Evolutionary conservation across 2,329 filamentous ascomycete genomes (phyloP), one percentile per base, ranked within the genome.

Genomic region (Aspergillus neoniger): DNA sequence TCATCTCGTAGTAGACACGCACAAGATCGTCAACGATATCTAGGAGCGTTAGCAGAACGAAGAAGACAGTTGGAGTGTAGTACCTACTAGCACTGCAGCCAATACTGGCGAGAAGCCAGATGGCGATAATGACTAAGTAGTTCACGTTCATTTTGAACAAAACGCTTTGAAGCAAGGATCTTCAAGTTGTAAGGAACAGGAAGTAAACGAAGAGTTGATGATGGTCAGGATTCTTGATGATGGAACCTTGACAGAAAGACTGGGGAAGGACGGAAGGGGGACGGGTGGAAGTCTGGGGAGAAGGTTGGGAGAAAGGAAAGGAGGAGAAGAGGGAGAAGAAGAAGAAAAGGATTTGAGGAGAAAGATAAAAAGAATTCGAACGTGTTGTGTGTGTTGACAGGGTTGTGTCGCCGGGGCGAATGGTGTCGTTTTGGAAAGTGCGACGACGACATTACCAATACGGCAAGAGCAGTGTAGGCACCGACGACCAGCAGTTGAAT

Each of bases 21-120:
- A 12, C 32, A 23, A 21, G 10, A 38, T 39, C 36, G n/a, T 53
- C 55, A 2, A 49, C 14, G 23, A 39, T 15, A 50, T 52, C 60
- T 60, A 17, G 1, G 14, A 32, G 6, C 25, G 23, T 55, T 36
- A 55, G 53, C 23, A 28, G 3, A 5, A 15, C 10, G 32, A 17
- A 10, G 14, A n/a, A 44, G 21, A 23, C 17, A 39, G 25, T 19
- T 9, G 12, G 15, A 36, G 32, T 36, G 21, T n/a, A 15, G 32
- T 58, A 63, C 68, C 69, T 66, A 73, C 71, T 63, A 17, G 48
- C 41, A 49, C 61, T 58, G 39, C 59, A 28, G 28, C 60, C 59
- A 9, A 66, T 57, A 57, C 57, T 47, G 36, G 62, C 62, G 49
- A 71, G 50, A n/a, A 67, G 52, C 63, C 67, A 63, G 41, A 69